Percentiles rank a stretch among this genome's conserved stretches.
Evolutionary conservation across 2,329 filamentous ascomycete genomes (phyloP).

Genomic region (Penicillium vulpinum): DNA sequence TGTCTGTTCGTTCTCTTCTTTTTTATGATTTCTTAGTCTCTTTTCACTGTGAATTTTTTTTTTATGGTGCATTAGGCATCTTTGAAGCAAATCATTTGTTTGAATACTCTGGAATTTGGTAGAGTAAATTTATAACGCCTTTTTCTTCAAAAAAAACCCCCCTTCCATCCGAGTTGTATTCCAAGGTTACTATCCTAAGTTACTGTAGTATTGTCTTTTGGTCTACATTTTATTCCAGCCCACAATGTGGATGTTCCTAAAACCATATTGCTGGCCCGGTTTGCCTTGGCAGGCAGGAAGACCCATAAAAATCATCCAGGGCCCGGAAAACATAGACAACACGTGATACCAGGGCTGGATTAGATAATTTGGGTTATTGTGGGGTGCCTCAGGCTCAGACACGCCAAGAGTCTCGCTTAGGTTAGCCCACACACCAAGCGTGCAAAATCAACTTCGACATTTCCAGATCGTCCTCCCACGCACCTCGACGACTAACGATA

Average conservation of each 20-base stretch:
- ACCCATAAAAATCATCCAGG: constrained; percentile 2
- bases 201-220: neutral
- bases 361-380: constrained; percentile 9
- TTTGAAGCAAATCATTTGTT: constrained; percentile 10
- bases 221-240: neutral
- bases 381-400: constrained; percentile 4
- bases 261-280: constrained; percentile 4
- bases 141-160: too few species aligned
- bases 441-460: constrained; percentile 41
- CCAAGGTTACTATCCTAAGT: too few species aligned
- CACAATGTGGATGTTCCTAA: constrained; percentile 10
- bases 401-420: constrained; percentile 37
- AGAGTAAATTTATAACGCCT: constrained; percentile 1
- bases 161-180: neutral
- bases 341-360: constrained; percentile 12
- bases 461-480: constrained; percentile 44
- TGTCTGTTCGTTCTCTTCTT: constrained; percentile 25
- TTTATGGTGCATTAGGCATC: constrained; percentile 23
- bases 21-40: constrained; percentile 21
- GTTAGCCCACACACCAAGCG: constrained; percentile 46
- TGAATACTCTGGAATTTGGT: constrained; percentile 4
- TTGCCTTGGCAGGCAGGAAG: constrained; percentile 8
- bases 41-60: constrained; percentile 26
- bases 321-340: neutral
- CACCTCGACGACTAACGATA: constrained; percentile 50